Evolutionary conservation across 371 early-diverging fungal genomes (phyloP).

Genomic region (Entomophthora muscae): DNA sequence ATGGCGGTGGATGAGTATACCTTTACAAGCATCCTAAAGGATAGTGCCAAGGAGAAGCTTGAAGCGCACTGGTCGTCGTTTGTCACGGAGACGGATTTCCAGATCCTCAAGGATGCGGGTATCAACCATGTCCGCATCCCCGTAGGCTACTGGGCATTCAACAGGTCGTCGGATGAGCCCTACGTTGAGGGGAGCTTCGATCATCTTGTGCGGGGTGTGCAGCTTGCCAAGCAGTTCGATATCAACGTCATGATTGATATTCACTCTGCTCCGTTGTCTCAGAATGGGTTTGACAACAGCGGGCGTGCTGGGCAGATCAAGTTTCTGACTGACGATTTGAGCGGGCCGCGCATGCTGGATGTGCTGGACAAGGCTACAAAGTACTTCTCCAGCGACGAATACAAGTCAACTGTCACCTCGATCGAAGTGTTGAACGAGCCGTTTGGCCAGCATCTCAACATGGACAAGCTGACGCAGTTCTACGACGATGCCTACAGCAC

Average conservation of each 20-base stretch:
- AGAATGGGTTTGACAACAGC: slow-evolving; percentile 29
- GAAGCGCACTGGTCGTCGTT: slow-evolving; percentile 39
- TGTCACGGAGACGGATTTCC: slow-evolving; percentile 49
- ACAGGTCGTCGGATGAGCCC: slow-evolving; percentile 24
- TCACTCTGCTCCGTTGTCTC: slow-evolving; percentile 59
- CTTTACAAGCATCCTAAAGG: slow-evolving; percentile 30
- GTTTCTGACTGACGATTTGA: slow-evolving; percentile 10
- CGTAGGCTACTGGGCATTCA: slow-evolving; percentile 55
- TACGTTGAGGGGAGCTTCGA: slow-evolving; percentile 33
- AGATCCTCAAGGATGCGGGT: slow-evolving; percentile 33
- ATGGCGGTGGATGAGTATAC: slow-evolving; percentile 40
- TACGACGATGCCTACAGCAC: slow-evolving; percentile 6
- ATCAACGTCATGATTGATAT: slow-evolving; percentile 54
- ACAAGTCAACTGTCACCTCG: slow-evolving; percentile 20
- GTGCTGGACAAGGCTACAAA: slow-evolving; percentile 20
- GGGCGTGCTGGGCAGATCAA: slow-evolving; percentile 13
- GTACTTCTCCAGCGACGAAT: slow-evolving; percentile 24
- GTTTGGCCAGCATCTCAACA: slow-evolving; percentile 17
- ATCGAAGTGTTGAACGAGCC: slow-evolving; percentile 22
- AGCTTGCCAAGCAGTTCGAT: slow-evolving; percentile 46
- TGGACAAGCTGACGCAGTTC: slow-evolving; percentile 8
- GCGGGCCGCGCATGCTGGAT: slow-evolving; percentile 12
- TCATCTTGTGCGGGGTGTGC: slow-evolving; percentile 35
- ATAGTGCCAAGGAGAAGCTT: slow-evolving; percentile 27
- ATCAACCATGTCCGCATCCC: slow-evolving; percentile 62